Percentiles rank a stretch among this genome's conserved stretches.
Evolutionary conservation across 164 flowering plant genomes (phyloP).

Genomic region (Euptelea pleiosperma): DNA sequence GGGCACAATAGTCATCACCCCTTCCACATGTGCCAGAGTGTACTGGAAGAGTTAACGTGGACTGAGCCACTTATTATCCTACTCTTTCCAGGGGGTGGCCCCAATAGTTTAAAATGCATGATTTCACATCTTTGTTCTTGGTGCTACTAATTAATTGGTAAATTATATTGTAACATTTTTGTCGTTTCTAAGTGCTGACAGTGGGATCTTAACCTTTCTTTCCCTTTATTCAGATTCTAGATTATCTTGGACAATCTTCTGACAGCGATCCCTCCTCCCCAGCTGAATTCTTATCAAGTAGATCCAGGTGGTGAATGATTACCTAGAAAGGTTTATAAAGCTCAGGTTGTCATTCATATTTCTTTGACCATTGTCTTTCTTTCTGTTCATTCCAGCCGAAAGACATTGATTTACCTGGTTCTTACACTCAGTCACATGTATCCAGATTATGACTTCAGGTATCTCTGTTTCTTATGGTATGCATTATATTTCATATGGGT

Average conservation of each 20-base stretch:
- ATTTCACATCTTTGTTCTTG: background rate
- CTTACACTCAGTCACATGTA: conserved; percentile 87
- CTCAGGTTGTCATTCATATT: conserved; percentile 4
- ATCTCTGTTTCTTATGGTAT: conserved; percentile 32
- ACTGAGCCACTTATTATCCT: too few relatives aligned
- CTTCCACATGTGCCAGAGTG: too few relatives aligned
- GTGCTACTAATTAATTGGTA: too few relatives aligned
- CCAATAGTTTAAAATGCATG: too few relatives aligned
- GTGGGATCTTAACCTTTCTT: conserved; percentile 6
- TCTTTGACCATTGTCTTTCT: conserved; percentile 18
- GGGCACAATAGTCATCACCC: too few relatives aligned
- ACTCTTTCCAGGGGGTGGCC: too few relatives aligned
- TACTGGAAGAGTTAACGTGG: too few relatives aligned
- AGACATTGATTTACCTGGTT: conserved; percentile 82
- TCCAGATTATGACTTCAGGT: conserved; percentile 99
- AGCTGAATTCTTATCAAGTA: conserved; percentile 49
- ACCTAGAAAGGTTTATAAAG: background rate
- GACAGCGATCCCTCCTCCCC: conserved; percentile 79
- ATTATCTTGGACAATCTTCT: conserved; percentile 76
- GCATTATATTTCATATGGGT: background rate
- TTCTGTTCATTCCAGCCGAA: conserved; percentile 65
- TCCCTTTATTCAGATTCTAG: conserved; percentile 56
- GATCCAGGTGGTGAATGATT: conserved; percentile 62
- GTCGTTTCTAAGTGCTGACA: background rate
- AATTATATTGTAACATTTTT: background rate